Evolutionary conservation across 1,284 basidiomycete genomes (phyloP).

Genomic region (Pseudozyma sp.): DNA sequence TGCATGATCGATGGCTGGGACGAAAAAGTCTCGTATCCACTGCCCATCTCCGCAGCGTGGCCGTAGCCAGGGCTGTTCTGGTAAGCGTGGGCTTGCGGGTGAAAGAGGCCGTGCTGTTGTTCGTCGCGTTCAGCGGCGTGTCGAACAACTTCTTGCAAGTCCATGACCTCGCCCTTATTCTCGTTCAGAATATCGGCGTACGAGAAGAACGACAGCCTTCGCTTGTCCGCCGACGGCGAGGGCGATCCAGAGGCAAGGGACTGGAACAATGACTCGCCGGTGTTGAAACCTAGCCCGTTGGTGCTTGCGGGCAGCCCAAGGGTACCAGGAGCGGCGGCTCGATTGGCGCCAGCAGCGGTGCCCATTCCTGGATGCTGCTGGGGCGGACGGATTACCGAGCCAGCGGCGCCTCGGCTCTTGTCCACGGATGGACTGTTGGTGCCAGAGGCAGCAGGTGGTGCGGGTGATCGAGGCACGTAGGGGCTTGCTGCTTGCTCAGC

Average conservation of each 20-base stretch:
- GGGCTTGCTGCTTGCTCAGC: conserved; percentile 51
- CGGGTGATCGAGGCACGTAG: conserved; percentile 47
- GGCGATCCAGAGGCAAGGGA: conserved; percentile 44
- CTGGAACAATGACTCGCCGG: conserved; percentile 35
- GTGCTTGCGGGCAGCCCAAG: conserved; percentile 26
- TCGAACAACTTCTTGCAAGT: conserved; percentile 50
- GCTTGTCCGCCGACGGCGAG: conserved; percentile 49
- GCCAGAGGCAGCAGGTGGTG: conserved; percentile 20
- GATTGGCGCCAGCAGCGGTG: conserved; percentile 12
- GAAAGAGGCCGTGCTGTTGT: conserved; percentile 45
- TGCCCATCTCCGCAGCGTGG: conserved; percentile 11
- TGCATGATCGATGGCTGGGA: conserved; percentile 49
- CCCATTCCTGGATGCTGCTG: conserved; percentile 36
- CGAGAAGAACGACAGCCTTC: conserved; percentile 63
- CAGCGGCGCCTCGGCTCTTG: conserved; percentile 16
- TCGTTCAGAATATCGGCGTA: conserved; percentile 66
- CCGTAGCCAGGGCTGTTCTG: background rate
- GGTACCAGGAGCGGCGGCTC: conserved; percentile 19
- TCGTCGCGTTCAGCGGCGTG: conserved; percentile 50
- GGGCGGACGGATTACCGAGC: conserved; percentile 30
- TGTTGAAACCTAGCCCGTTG: conserved; percentile 46
- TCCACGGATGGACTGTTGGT: conserved; percentile 37
- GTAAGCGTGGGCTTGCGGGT: conserved; percentile 9
- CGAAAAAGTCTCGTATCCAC: conserved; percentile 24
- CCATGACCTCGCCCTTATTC: conserved; percentile 57